Evolutionary conservation across 2,329 filamentous ascomycete species (phyloP).

Genomic region (Fusarium concolor): DNA sequence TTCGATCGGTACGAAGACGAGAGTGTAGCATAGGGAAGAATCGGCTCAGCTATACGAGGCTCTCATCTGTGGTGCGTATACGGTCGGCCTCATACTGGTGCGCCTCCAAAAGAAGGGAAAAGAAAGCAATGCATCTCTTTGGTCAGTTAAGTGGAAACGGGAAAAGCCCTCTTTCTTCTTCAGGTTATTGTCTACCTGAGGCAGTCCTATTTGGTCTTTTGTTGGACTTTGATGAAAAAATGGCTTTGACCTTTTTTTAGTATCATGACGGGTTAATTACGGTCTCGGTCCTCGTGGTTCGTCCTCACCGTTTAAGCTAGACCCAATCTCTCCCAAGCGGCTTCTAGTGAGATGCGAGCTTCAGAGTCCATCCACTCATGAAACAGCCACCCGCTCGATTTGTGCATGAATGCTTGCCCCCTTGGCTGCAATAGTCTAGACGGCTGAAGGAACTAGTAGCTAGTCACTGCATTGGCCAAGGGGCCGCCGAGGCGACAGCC

Average conservation of each 20-base stretch:
- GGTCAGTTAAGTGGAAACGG: background rate
- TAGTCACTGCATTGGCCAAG: constrained; percentile 11
- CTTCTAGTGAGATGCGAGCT: constrained; percentile 13
- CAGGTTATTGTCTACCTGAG: constrained; percentile 23
- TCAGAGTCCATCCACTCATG: constrained; percentile 13
- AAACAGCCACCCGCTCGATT: constrained; percentile 38
- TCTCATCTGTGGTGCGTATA: constrained; percentile 16
- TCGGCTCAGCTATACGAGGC: constrained; percentile 34
- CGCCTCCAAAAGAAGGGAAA: background rate
- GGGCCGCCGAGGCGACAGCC: constrained; percentile 11
- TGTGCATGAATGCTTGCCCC: background rate
- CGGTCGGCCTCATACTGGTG: background rate
- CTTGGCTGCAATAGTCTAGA: constrained; percentile 11
- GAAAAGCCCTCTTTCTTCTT: constrained; percentile 11
- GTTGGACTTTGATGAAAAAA: constrained; percentile 3
- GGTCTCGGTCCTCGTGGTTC: constrained; percentile 24
- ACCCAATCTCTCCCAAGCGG: constrained; percentile 7
- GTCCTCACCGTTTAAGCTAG: constrained; percentile 38
- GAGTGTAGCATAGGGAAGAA: constrained; percentile 5
- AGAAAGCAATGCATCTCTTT: constrained; percentile 1
- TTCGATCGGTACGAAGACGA: constrained; percentile 17
- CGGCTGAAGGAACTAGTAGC: constrained; percentile 6
- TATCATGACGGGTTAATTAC: constrained; percentile 42
- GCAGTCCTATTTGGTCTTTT: constrained; percentile 2
- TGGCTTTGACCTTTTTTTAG: constrained; percentile 34